Base-by-base conservation (phyloP, 345 rosid genomes). In the Dimocarpus longan region DNA sequence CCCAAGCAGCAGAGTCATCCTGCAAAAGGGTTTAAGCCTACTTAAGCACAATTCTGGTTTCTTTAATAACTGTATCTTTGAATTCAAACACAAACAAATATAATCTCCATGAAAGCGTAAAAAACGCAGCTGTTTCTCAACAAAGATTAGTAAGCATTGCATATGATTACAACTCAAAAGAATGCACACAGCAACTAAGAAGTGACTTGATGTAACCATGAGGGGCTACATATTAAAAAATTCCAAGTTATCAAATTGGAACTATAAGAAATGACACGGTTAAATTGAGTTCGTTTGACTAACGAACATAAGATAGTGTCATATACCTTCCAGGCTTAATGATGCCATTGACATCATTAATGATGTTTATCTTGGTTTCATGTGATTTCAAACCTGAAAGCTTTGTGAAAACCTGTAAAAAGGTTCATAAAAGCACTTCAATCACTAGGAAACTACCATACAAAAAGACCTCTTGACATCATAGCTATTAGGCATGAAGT, bases 1-100 rank as follows among this genome's bases (percentile, higher is more conserved):
- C 42, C 97, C 97, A 74, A 93, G 93, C 77, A 93, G 76, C 56
- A 93, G 68, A 63, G 95, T 89, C 86, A 91, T 86, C 79, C 97
- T 89, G 86, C 62, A 71, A 62, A 39, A 64, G 59, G 28, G 28
- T 50, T 56, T 32, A 37, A 71, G 60, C 37, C n/a, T 18, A 8
- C 6, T 77, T 46, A 64, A 28, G 44, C 16, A 66, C 43, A 32
- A 13, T 28, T 32, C 40, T 15, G 10, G 44, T 66, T 66, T 12
- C 21, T 32, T 32, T 32, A 32, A 32, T 32, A 32, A 32, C 2
- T 32, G 4, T 32, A 32, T 32, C 37, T 32, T 32, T 32, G 4
- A 32, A 2, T 32, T 32, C 37, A 32, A 32, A 32, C 37, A 32
- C 37, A 32, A 32, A 32, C 37, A 32, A 32, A 3, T 32, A 32